These are phyloP conservation scores for Solanum dulcamara DNA, from an alignment of 257 asterid species.

Conservation along the genomic window DNA sequence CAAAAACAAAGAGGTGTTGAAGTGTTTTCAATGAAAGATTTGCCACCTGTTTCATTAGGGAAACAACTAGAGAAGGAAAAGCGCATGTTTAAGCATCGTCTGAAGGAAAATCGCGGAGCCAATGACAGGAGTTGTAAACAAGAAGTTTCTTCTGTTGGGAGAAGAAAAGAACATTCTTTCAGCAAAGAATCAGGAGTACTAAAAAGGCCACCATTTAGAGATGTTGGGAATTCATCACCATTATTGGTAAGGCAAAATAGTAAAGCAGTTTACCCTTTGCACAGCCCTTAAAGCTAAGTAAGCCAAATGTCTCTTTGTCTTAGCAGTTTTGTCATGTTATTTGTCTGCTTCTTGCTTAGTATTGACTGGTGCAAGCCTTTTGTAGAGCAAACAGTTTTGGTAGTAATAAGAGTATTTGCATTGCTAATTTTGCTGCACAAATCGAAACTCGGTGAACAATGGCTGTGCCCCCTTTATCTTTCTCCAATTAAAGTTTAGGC, in stretches of 20 bases:
- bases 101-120: conserved; percentile 17
- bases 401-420: not conserved
- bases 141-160: conserved; percentile 13
- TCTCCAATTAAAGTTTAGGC: no score
- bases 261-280: conserved; percentile 18
- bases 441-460: not conserved
- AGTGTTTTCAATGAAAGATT: not conserved
- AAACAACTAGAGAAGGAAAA: conserved; percentile 75
- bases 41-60: conserved; percentile 41
- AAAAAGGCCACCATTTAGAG: conserved; percentile 31
- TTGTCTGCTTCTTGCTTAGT: not conserved
- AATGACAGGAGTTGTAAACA: conserved; percentile 2
- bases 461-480: no score
- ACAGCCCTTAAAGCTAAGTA: conserved; percentile 7
- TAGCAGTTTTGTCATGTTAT: not conserved
- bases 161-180: conserved; percentile 5
- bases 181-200: conserved; percentile 1
- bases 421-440: not conserved
- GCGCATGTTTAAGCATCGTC: conserved; percentile 19
- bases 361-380: not conserved
- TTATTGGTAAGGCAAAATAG: conserved; percentile 12
- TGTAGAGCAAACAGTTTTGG: not conserved
- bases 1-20: not conserved
- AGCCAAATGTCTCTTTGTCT: not conserved
- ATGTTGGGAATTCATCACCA: conserved; percentile 41